These are phyloP conservation scores for Globisporangium ultimum DNA, from an alignment of 352 stramenopile genomes.

Conservation along the genomic window DNA sequence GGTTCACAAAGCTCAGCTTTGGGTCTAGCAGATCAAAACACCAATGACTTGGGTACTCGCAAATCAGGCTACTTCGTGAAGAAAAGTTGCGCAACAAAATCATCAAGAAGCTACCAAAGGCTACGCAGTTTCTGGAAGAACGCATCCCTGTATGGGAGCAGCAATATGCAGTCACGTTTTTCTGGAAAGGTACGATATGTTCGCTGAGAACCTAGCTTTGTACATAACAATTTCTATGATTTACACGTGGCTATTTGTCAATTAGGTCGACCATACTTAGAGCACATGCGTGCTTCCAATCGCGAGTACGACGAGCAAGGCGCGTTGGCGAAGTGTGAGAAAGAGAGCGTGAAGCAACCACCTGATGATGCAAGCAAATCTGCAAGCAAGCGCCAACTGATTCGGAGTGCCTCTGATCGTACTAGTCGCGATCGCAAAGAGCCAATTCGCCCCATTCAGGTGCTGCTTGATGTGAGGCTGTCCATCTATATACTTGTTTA, in stretches of 20 bases:
- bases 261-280: conserved; percentile 32
- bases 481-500: too few species aligned
- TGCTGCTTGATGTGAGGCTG: too few species aligned
- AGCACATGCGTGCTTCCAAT: conserved; percentile 23
- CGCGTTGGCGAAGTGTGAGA: conserved; percentile 4
- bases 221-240: not conserved
- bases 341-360: conserved; percentile 13
- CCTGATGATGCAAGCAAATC: too few species aligned
- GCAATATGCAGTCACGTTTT: conserved; percentile 25
- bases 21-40: not conserved
- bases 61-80: conserved; percentile 23
- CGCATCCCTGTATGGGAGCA: conserved; percentile 38
- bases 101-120: conserved; percentile 37
- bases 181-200: conserved; percentile 38
- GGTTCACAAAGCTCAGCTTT: not conserved
- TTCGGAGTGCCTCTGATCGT: conserved; percentile 3
- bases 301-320: conserved; percentile 13
- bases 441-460: conserved; percentile 7
- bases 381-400: conserved; percentile 1
- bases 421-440: conserved; percentile 4
- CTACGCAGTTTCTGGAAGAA: conserved; percentile 32
- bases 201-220: not conserved
- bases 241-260: not conserved
- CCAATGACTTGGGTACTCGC: not conserved
- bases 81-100: conserved; percentile 34